phyloP scores from a whole-genome alignment of 2,329 filamentous ascomycete genomes.

The Colletotrichum incanum region DNA sequence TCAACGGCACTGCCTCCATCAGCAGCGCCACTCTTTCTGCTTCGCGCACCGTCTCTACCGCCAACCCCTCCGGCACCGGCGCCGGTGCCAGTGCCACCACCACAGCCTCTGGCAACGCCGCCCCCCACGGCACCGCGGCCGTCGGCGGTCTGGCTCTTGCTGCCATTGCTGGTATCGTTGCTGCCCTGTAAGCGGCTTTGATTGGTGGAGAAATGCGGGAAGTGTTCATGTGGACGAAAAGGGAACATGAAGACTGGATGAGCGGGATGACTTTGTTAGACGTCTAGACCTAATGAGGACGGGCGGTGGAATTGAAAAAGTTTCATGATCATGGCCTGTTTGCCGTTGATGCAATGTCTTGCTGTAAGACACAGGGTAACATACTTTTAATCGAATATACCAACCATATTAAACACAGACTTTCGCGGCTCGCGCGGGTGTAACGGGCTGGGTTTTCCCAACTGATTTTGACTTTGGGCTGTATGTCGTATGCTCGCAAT shows the following conservation, averaged over 20 bases:
- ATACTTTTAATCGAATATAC: conserved; percentile 28
- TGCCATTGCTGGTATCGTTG: conserved; percentile 36
- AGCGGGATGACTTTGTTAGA: conserved; percentile 9
- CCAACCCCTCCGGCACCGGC: conserved; percentile 20
- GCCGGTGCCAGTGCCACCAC: conserved; percentile 17
- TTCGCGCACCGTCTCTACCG: conserved; percentile 11
- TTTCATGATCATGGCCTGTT: conserved; percentile 28
- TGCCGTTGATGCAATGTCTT: conserved; percentile 7
- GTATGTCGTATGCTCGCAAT: background rate
- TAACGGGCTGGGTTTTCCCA: too few relatives aligned
- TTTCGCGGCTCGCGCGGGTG: background rate
- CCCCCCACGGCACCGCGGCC: conserved; percentile 19
- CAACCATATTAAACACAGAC: background rate
- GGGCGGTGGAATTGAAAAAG: background rate
- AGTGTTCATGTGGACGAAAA: background rate
- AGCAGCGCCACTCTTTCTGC: conserved; percentile 10
- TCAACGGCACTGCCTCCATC: background rate
- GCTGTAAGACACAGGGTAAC: conserved; percentile 9
- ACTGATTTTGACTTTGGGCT: background rate
- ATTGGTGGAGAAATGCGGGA: too few relatives aligned
- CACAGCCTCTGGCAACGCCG: conserved; percentile 28
- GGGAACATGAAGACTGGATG: background rate
- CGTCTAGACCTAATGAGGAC: conserved; percentile 26
- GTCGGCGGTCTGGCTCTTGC: conserved; percentile 34
- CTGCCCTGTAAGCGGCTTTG: conserved; percentile 19